These are phyloP conservation scores for Acacia confusa DNA, from an alignment of 306 rosid genomes.

Conservation along the genomic window DNA sequence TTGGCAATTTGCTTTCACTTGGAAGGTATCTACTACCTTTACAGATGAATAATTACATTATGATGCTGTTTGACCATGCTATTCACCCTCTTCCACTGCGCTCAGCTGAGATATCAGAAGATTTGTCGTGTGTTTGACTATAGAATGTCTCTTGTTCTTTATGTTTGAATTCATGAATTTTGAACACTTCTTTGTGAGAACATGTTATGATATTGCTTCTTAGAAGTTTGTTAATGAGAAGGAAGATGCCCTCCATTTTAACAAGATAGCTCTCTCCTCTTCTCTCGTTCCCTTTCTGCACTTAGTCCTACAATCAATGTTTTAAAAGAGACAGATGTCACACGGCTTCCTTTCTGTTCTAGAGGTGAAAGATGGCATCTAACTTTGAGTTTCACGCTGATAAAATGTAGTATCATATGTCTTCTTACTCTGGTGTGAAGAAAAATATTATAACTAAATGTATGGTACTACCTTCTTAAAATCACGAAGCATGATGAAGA, in stretches of 20 bases:
- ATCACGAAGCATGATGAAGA: not conserved
- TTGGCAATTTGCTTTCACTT: slow-evolving; percentile 90
- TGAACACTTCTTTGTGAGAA: not conserved
- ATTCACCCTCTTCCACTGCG: not conserved
- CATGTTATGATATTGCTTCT: not conserved
- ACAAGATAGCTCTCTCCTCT: not conserved
- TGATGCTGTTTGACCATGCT: not conserved
- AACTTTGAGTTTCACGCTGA: not conserved
- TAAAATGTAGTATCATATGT: not conserved
- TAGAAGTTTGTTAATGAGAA: not conserved
- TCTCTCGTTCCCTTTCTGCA: not conserved
- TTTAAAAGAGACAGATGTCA: not conserved
- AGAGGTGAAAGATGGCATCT: not conserved
- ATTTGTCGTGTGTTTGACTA: not conserved
- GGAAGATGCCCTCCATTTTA: not conserved
- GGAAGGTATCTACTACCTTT: slow-evolving; percentile 70
- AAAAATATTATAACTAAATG: not conserved
- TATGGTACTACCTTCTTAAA: not conserved
- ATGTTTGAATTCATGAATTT: not conserved
- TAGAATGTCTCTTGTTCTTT: not conserved
- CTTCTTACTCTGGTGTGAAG: not conserved
- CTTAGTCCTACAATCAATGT: not conserved
- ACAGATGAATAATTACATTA: slow-evolving; percentile 20
- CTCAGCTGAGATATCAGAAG: not conserved
- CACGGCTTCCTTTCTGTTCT: not conserved